Evolutionary conservation across 1,139 yeast genomes (phyloP).

Genomic region (Suhomyces wounanorum): DNA sequence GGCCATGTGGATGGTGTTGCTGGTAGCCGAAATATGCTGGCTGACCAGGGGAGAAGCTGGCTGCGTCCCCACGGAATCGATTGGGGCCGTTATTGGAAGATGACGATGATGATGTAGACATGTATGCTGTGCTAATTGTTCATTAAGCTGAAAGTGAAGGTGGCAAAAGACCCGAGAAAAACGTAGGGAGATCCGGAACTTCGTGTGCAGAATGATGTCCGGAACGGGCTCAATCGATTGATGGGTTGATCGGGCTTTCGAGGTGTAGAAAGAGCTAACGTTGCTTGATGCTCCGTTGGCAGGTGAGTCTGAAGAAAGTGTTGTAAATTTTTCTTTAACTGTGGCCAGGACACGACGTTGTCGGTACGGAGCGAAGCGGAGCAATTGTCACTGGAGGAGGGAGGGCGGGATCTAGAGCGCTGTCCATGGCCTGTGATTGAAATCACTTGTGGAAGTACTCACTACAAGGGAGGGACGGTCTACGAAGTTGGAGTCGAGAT

Average conservation of each 20-base stretch:
- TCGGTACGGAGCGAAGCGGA: conserved; percentile 1
- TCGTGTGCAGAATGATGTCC: background rate
- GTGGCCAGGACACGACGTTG: conserved; percentile 5
- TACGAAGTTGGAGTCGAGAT: background rate
- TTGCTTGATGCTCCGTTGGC: conserved; percentile 11
- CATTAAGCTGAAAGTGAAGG: conserved; percentile 1
- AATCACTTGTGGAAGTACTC: background rate
- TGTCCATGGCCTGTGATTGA: background rate
- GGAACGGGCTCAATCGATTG: background rate
- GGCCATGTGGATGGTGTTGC: conserved; percentile 21
- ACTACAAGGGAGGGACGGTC: background rate
- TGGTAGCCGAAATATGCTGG: conserved; percentile 17
- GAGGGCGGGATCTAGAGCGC: background rate
- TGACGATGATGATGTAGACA: conserved; percentile 19
- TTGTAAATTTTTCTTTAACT: conserved; percentile 10
- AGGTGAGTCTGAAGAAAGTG: background rate
- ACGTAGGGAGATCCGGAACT: background rate
- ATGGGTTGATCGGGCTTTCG: background rate
- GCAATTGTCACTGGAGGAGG: background rate
- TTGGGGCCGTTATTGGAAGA: conserved; percentile 34
- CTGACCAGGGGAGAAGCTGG: conserved; percentile 41
- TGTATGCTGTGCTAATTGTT: conserved; percentile 6
- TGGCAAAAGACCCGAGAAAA: conserved; percentile 1
- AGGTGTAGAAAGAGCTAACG: conserved; percentile 2
- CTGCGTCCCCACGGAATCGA: conserved; percentile 48